Base-by-base conservation (phyloP, 1,284 basidiomycete genomes). In the Limonomyces culmigenus region DNA sequence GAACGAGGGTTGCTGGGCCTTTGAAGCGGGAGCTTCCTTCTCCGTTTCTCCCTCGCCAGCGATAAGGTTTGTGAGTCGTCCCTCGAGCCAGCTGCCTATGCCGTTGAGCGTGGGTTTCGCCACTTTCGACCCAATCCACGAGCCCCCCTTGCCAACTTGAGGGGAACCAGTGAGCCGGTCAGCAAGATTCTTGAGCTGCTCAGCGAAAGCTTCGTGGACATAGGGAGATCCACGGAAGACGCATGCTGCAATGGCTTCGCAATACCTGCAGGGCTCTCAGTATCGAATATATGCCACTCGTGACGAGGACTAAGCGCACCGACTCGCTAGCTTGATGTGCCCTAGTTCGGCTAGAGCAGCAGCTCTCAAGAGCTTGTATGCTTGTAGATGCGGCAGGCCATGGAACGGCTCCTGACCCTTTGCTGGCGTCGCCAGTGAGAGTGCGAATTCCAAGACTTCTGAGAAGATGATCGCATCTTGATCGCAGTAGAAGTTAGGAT, bases 41-140 rank as follows among this genome's bases (percentile, higher is more conserved):
- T 60, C 51, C 19, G 74, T 74, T 16, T 65, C 65, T 29, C 60
- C 70, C 39, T 93, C 89, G 2, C 91, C 95, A 11, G 92, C 88
- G 42, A 99, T 93, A 47, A 99, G 84, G 53, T 95, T 95, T 19
- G 89, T 91, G 45, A 99, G 75, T 11, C 84, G 72, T n/a, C 85
- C 84, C 55, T 93, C 93, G 18, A 98, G 67, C 74, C 89, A 96
- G 37, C 79, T 83, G 37, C 93, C 87, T 33, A 98, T 74, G 32
- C 80, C 81, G 49, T 96, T 91, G 36, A 97, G 64, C 40, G 87
- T 95, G 1, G 92, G 89, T 56, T 88, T 84, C 43, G 72, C 65
- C 38, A 88, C 63, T 52, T 84, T 88, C 23, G 73, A 67, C 19
- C 74, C 66, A 42, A 91, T 83, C 87, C 89, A 85, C 3, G 83